A percentile compares a stretch with the other conserved stretches of the same genome.
Conservation (phyloP, 306 rosid species). For the Ormosia emarginata region DNA sequence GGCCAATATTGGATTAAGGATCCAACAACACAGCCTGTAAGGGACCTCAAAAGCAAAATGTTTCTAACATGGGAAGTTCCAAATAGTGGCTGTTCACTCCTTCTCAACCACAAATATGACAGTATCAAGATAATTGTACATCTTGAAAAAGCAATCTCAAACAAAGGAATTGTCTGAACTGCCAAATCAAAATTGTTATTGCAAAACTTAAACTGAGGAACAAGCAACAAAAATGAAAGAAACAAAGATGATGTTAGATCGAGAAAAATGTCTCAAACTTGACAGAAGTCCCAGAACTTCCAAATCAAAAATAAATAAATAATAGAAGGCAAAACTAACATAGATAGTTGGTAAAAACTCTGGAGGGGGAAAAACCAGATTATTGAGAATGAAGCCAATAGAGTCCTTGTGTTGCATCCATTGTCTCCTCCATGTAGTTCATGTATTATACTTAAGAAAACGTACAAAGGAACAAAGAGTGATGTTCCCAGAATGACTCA, state of each 20-base stretch:
- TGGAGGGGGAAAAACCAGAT: not conserved
- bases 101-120: slow-evolving; percentile 75
- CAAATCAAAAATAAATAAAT: not conserved
- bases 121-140: slow-evolving; percentile 58
- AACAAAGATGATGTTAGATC: not conserved
- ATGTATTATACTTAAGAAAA: too few relatives aligned
- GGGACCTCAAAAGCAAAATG: slow-evolving; percentile 69
- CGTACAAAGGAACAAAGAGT: not conserved
- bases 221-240: not conserved
- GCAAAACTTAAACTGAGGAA: slow-evolving; percentile 20
- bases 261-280: not conserved
- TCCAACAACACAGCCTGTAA: slow-evolving; percentile 62
- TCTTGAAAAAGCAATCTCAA: slow-evolving; percentile 73
- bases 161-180: slow-evolving; percentile 82
- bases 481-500: not conserved
- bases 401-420: not conserved
- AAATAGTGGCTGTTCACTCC: slow-evolving; percentile 58
- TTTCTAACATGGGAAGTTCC: slow-evolving; percentile 53
- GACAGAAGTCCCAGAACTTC: not conserved
- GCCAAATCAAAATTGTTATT: slow-evolving; percentile 41
- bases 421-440: too few relatives aligned
- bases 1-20: too few relatives aligned
- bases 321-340: not conserved
- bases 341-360: not conserved
- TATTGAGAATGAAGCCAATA: not conserved